Evolutionary conservation across 805 yeast species (phyloP).

Genomic region (Candida endomychidarum): DNA sequence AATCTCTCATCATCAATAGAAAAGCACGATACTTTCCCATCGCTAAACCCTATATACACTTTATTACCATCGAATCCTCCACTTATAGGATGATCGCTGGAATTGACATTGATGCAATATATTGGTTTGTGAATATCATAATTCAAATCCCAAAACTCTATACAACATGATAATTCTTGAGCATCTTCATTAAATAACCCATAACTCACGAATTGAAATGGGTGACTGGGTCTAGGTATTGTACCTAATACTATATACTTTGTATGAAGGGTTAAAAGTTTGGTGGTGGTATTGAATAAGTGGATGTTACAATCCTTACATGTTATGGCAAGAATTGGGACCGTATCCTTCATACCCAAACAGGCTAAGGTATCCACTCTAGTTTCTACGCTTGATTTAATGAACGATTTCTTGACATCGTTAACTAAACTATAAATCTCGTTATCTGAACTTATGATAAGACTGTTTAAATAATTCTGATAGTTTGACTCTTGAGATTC

Average conservation of each 20-base stretch:
- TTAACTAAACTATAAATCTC: conserved; percentile 19
- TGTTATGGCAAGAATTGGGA: conserved; percentile 9
- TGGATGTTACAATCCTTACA: conserved; percentile 11
- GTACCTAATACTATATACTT: conserved; percentile 20
- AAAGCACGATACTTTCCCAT: conserved; percentile 21
- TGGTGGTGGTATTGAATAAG: conserved; percentile 11
- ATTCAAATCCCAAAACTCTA: conserved; percentile 33
- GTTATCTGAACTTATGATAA: conserved; percentile 20
- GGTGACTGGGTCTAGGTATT: conserved; percentile 18
- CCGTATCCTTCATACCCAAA: conserved; percentile 11
- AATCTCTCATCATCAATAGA: conserved; percentile 11
- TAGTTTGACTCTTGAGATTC: conserved; percentile 2
- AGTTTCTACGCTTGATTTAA: conserved; percentile 12
- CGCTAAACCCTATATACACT: conserved; percentile 22
- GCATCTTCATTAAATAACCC: conserved; percentile 18
- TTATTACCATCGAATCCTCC: conserved; percentile 16
- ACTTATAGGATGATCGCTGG: conserved; percentile 10
- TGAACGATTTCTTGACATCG: conserved; percentile 15
- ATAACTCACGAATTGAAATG: conserved; percentile 26
- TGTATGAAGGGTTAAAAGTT: conserved; percentile 21
- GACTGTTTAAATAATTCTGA: conserved; percentile 18
- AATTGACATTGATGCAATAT: not conserved
- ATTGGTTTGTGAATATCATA: conserved; percentile 6
- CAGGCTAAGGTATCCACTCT: conserved; percentile 7
- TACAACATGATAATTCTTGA: conserved; percentile 12